Evolutionary conservation across 805 yeast genomes (phyloP).

Genomic region (Metschnikowia orientalis): DNA sequence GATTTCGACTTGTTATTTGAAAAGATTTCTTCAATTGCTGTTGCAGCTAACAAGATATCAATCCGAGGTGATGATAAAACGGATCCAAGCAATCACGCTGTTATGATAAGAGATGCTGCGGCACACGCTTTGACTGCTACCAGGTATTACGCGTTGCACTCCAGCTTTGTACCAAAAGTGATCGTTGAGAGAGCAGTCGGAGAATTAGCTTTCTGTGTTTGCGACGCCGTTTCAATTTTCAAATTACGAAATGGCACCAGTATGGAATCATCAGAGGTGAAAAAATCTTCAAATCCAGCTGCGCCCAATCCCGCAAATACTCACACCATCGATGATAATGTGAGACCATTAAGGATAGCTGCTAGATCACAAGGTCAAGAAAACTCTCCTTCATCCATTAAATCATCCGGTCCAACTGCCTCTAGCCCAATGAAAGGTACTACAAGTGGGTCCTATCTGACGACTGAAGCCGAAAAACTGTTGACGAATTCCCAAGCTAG

Average conservation of each 20-base stretch:
- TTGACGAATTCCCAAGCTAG: too few species aligned
- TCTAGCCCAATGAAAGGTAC: too few species aligned
- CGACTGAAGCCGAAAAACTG: too few species aligned
- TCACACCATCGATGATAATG: constrained; percentile 3
- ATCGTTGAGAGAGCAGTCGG: constrained; percentile 72
- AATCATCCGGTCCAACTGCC: too few species aligned
- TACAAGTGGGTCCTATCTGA: too few species aligned
- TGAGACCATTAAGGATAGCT: constrained; percentile 14
- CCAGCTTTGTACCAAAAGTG: constrained; percentile 61
- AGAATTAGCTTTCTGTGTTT: constrained; percentile 63
- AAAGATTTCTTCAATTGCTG: constrained; percentile 46
- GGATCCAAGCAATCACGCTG: constrained; percentile 25
- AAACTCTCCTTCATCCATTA: too few species aligned
- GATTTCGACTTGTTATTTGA: constrained; percentile 46
- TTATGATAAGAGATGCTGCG: constrained; percentile 58
- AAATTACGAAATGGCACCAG: constrained; percentile 33
- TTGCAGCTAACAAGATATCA: constrained; percentile 41
- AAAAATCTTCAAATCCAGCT: background rate
- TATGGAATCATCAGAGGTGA: too few species aligned
- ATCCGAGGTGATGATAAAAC: constrained; percentile 26
- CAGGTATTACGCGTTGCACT: constrained; percentile 64
- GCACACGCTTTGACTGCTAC: constrained; percentile 74
- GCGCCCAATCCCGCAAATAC: background rate
- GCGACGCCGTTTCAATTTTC: constrained; percentile 54
- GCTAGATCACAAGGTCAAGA: too few species aligned